Base-by-base conservation (phyloP, 2,329 filamentous ascomycete genomes). In the Zymoseptoria ardabiliae region DNA sequence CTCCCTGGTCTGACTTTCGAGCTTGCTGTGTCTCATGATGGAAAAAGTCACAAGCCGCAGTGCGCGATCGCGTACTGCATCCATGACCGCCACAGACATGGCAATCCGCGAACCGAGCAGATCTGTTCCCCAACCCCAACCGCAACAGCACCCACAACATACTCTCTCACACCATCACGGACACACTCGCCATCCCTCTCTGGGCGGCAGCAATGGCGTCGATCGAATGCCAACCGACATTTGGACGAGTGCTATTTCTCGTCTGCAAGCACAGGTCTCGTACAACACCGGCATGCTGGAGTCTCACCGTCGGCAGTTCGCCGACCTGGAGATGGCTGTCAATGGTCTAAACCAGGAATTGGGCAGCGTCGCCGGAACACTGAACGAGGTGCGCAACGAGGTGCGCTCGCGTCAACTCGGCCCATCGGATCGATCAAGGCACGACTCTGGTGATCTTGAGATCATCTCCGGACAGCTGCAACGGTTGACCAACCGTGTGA, bases 241-340 rank as follows among this genome's bases (percentile, higher is more conserved):
- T 45, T 73, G 71, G 71, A 63, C 68, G 48, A 75, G 77, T 60
- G 75, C 75, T 53, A 72, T 79, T 48, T 62, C 75, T 49, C 75
- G 77, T 13, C 66, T 80, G 50, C 78, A 80, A 64, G 75, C 75
- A n/a, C 78, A 80, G 62, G 74, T 79, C 25, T 75, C 77, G 10
- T 75, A 76, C 63, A 78, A 79, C 65, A 77, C 76, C 53, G 71
- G 67, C 55, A 70, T 73, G 63, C 70, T 76, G 45, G 72, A 76
- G 25, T 70, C 67, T 22, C 70, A 78, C 57, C 72, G 75, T 25
- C 72, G 70, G 21, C 74, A 78, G 54, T 70, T 79, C n/a, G 68
- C 71, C 20, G 71, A 73, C 13, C 66, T 80, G 57, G 74, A 76
- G 58, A 72, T 73, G 13, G 70, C 71, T 11, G 71, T 79, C 17